These are phyloP conservation scores for Psilocybe tampanensis DNA, from an alignment of 768 basidiomycete genomes.

Conservation along the genomic window DNA sequence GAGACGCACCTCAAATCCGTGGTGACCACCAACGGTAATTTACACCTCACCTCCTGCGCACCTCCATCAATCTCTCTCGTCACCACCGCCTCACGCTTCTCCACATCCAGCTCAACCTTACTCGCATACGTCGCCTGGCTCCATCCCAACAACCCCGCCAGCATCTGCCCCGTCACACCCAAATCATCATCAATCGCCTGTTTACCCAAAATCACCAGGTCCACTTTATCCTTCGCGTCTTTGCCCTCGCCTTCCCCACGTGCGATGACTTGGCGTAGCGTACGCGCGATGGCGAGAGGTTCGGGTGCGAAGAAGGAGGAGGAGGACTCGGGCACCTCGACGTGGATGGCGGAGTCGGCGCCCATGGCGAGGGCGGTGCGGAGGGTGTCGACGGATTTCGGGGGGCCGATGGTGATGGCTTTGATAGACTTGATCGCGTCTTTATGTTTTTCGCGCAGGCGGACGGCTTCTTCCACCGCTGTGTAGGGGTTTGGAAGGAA, in stretches of 20 bases:
- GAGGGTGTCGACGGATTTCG: constrained; percentile 87
- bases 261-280: constrained; percentile 75
- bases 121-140: constrained; percentile 95
- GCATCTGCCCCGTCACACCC: constrained; percentile 96
- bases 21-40: constrained; percentile 84
- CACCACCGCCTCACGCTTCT: constrained; percentile 66
- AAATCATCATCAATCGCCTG: constrained; percentile 98
- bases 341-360: constrained; percentile 89
- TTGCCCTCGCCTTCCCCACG: constrained; percentile 44
- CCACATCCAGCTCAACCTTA: constrained; percentile 73
- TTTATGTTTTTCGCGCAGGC: constrained; percentile 85
- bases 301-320: constrained; percentile 85
- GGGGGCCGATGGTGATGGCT: constrained; percentile 91
- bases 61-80: constrained; percentile 96
- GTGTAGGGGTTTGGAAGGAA: too few species aligned
- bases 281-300: constrained; percentile 89
- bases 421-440: constrained; percentile 82
- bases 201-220: constrained; percentile 95
- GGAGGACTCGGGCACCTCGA: constrained; percentile 76
- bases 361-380: constrained; percentile 98
- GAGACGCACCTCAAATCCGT: constrained; percentile 83
- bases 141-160: constrained; percentile 91
- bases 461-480: constrained; percentile 98
- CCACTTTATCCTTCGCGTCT: constrained; percentile 51
- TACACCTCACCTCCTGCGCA: constrained; percentile 76